Base-by-base conservation (phyloP, 441 rosid species). In the Croton laevigatus region DNA sequence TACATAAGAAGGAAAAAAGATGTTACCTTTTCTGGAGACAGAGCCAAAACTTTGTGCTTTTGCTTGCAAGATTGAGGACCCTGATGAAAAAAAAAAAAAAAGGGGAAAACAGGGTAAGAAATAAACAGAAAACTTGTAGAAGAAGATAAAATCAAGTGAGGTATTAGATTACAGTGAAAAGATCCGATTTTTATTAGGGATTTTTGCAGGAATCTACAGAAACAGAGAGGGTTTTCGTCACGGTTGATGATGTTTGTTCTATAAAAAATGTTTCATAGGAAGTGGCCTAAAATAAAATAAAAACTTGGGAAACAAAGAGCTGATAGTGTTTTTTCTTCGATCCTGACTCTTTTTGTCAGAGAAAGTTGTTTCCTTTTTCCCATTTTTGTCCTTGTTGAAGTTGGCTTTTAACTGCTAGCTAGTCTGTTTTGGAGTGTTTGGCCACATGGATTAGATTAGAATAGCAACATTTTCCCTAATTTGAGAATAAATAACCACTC, bases 231-330 rank as follows among this genome's bases (percentile, higher is more conserved):
- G 38, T 59, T 62, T 22, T 65, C n/a, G 71, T 32, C 57, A 59
- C 8, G 38, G 68, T 57, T 42, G 69, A 64, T 38, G 72, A 54
- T 44, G 38, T 17, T 54, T 65, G 17, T 34, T 17, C 7, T 6
- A n/a, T 10, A 52, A 9, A 27, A 59, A 10, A 55, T 67, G 42
- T 45, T 62, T 55, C 62, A 9, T n/a, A 19, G 32, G 76, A 77
- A 75, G 75, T 34, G 62, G 72, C 77, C 75, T 71, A 34, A 55
- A 23, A 60, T 62, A 22, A 59, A 10, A 14, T 32, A 61, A 62
- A n/a, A 17, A 7, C 45, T 45, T 51, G 8, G 66, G 40, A 69
- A 27, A 73, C 75, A 66, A 49, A 65, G 73, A 77, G 73, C 71
- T 42, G 64, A 36, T 61, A 1, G 62, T 16, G 53, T 8, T 70